A percentile compares a stretch with the other conserved stretches of the same genome.
Evolutionary conservation across 2,329 filamentous ascomycete species (phyloP).

Genomic region (Neofusicoccum parvum): DNA sequence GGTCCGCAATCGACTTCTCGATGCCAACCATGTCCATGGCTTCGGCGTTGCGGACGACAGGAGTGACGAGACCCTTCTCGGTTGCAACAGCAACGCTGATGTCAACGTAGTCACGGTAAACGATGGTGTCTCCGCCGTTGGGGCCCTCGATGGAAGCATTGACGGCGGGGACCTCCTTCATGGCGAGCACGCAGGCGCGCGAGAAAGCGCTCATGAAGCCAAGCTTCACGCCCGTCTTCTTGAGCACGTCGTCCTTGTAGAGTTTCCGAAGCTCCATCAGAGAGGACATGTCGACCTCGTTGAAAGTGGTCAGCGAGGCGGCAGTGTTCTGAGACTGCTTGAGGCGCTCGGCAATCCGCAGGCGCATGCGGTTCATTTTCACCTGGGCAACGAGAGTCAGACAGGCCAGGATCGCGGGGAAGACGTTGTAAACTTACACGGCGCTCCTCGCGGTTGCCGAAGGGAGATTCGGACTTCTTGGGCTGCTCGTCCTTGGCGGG

Average conservation of each 20-base stretch:
- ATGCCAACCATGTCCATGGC: slow-evolving; percentile 84
- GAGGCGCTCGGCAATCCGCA: slow-evolving; percentile 93
- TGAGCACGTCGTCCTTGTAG: slow-evolving; percentile 95
- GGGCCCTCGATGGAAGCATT: slow-evolving; percentile 97
- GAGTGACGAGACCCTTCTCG: slow-evolving; percentile 95
- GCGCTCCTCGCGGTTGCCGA: slow-evolving; percentile 82
- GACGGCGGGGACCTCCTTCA: slow-evolving; percentile 91
- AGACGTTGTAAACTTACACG: slow-evolving; percentile 61
- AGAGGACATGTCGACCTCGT: slow-evolving; percentile 98
- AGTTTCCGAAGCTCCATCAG: slow-evolving; percentile 96
- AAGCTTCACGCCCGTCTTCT: slow-evolving; percentile 95
- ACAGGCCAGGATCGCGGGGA: neutral
- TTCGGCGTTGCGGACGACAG: slow-evolving; percentile 93
- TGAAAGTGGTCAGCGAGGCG: slow-evolving; percentile 95
- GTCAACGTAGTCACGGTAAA: slow-evolving; percentile 97
- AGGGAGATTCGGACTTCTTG: slow-evolving; percentile 40
- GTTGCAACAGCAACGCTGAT: slow-evolving; percentile 97
- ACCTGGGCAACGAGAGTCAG: slow-evolving; percentile 59
- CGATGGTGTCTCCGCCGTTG: slow-evolving; percentile 93
- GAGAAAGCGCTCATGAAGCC: slow-evolving; percentile 99
- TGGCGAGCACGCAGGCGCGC: slow-evolving; percentile 83
- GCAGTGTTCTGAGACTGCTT: slow-evolving; percentile 99
- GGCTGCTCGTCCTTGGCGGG: slow-evolving; percentile 34
- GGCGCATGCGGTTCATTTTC: slow-evolving; percentile 99
- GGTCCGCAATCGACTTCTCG: slow-evolving; percentile 86